These are phyloP conservation scores for Russula ochroleuca DNA, from an alignment of 768 basidiomycete species.

Conservation along the genomic window DNA sequence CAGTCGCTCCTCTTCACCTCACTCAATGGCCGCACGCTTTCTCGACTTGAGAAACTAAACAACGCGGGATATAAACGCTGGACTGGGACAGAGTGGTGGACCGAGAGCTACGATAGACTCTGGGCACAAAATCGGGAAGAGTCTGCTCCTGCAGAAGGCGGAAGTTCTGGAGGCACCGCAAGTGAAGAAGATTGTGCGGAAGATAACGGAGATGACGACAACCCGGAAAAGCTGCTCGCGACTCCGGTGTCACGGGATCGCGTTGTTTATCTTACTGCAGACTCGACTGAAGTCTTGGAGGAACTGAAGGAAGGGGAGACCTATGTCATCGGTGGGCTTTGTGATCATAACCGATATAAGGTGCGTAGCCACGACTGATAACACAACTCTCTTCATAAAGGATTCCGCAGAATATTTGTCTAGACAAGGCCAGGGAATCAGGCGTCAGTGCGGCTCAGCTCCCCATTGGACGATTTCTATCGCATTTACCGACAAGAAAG, in stretches of 20 bases:
- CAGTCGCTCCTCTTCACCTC: constrained; percentile 72
- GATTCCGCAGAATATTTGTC: constrained; percentile 68
- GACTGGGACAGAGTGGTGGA: constrained; percentile 81
- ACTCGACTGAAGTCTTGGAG: constrained; percentile 80
- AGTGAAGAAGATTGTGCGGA: constrained; percentile 8
- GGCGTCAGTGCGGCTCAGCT: constrained; percentile 82
- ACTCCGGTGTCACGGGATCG: constrained; percentile 35
- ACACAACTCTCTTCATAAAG: neutral
- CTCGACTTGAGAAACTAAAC: constrained; percentile 59
- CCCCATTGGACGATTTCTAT: constrained; percentile 89
- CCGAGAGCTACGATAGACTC: constrained; percentile 63
- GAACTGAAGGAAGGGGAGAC: constrained; percentile 79
- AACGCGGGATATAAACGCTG: constrained; percentile 74
- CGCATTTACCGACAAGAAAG: constrained; percentile 82
- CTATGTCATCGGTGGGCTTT: constrained; percentile 94
- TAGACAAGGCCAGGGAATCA: constrained; percentile 73
- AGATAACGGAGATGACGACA: constrained; percentile 7
- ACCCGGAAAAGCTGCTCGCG: neutral
- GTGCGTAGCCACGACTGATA: constrained; percentile 35
- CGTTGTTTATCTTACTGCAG: constrained; percentile 91
- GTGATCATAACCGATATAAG: constrained; percentile 96
- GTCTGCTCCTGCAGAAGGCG: constrained; percentile 1
- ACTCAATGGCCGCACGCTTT: constrained; percentile 63
- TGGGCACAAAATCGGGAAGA: constrained; percentile 43
- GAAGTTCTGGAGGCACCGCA: constrained; percentile 3